Evolutionary conservation across 23 red algal genomes (phyloP).

Genomic region (Gracilaria vermiculophylla): DNA sequence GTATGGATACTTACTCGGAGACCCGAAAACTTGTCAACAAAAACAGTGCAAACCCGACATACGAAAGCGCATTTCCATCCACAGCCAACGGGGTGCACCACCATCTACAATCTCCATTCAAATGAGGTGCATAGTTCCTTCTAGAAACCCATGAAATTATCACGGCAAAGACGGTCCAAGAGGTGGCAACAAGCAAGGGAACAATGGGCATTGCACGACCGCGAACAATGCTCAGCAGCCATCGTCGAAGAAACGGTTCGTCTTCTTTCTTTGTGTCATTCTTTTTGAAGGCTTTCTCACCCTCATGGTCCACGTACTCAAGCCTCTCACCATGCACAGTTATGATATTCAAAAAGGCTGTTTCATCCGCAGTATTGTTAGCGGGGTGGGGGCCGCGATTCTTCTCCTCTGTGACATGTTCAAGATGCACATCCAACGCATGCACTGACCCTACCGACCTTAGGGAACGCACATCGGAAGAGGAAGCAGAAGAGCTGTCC

Average conservation of each 20-base stretch:
- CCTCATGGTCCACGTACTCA: conserved; percentile 24
- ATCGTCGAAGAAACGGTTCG: conserved; percentile 7
- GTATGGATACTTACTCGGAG: conserved; percentile 31
- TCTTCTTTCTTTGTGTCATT: conserved; percentile 21
- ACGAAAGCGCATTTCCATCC: conserved; percentile 47
- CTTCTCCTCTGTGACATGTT: background rate
- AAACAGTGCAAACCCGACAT: conserved; percentile 66
- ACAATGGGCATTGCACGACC: conserved; percentile 53
- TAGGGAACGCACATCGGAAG: background rate
- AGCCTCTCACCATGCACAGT: conserved; percentile 3
- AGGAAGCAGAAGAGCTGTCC: background rate
- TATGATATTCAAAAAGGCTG: conserved; percentile 24
- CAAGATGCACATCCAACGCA: background rate
- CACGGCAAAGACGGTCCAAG: conserved; percentile 22
- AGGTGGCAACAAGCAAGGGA: conserved; percentile 7
- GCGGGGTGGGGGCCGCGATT: background rate
- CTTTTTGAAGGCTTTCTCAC: conserved; percentile 37
- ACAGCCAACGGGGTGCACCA: conserved; percentile 67
- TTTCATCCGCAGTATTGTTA: conserved; percentile 25
- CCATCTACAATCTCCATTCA: conserved; percentile 49
- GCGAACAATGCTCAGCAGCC: background rate
- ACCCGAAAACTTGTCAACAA: conserved; percentile 65
- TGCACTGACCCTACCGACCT: background rate
- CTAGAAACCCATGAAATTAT: conserved; percentile 26
- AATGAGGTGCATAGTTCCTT: conserved; percentile 13